phyloP scores from a whole-genome alignment of 768 basidiomycete species.

The Hygrophorus russula region DNA sequence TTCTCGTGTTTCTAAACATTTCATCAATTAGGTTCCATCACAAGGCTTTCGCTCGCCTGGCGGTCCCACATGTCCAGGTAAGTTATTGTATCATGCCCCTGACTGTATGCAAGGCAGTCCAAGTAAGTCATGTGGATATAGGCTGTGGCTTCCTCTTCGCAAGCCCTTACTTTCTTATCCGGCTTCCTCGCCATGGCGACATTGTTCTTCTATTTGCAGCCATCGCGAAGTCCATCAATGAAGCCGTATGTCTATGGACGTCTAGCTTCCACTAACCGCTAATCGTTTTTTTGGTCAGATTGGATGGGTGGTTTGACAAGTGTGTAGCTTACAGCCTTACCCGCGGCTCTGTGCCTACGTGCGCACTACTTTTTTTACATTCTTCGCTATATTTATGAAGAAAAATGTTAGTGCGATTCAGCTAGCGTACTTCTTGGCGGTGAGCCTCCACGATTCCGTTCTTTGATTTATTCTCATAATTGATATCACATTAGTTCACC shows the following conservation, averaged over 20 bases:
- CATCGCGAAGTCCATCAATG: slow-evolving; percentile 5
- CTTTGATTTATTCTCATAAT: background rate
- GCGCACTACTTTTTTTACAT: background rate
- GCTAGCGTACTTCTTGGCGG: slow-evolving; percentile 12
- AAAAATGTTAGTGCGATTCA: slow-evolving; percentile 8
- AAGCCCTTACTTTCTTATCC: slow-evolving; percentile 9
- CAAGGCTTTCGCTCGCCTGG: too few relatives aligned
- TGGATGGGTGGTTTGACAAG: slow-evolving; percentile 10
- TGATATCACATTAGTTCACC: slow-evolving; percentile 11
- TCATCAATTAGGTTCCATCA: too few relatives aligned
- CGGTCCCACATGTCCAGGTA: background rate
- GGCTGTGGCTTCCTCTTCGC: slow-evolving; percentile 7
- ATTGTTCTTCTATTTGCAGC: slow-evolving; percentile 8
- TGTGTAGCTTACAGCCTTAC: slow-evolving; percentile 11
- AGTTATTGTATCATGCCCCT: background rate
- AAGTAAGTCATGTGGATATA: background rate
- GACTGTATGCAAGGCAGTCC: too few relatives aligned
- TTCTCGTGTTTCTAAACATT: too few relatives aligned
- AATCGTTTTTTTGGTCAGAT: background rate
- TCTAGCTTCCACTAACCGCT: background rate
- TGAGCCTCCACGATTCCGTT: slow-evolving; percentile 4
- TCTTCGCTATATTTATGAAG: background rate
- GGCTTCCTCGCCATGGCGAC: slow-evolving; percentile 6
- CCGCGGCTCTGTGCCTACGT: slow-evolving; percentile 9
- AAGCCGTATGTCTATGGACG: slow-evolving; percentile 1